Percentiles rank a stretch among this genome's conserved stretches.
Conservation (phyloP, 352 stramenopile genomes). For the Phytophthora vignae region DNA sequence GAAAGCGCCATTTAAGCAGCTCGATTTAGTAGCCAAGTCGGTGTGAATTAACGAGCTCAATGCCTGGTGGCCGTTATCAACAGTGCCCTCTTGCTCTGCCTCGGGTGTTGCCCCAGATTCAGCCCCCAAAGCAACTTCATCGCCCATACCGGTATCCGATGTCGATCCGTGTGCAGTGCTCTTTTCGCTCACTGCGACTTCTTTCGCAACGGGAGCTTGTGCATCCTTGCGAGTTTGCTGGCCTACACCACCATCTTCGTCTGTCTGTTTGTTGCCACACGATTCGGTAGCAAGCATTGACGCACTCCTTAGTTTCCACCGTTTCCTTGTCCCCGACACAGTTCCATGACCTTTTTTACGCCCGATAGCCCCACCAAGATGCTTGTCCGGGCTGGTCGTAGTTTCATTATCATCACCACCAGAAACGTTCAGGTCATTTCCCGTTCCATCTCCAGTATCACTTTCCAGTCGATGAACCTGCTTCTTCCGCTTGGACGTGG, state of each 20-base stretch:
- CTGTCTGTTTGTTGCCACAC: not conserved
- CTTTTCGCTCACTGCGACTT: not conserved
- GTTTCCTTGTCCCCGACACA: not conserved
- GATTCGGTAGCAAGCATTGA: slow-evolving; percentile 1
- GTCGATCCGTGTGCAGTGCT: not conserved
- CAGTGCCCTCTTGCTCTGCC: not conserved
- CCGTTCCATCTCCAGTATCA: slow-evolving; percentile 2
- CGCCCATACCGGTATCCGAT: not conserved
- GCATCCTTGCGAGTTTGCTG: not conserved
- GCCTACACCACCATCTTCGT: not conserved
- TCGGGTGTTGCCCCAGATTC: not conserved
- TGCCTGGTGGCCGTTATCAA: not conserved
- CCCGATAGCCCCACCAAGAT: not conserved
- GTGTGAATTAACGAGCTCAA: not conserved
- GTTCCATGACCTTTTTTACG: not conserved
- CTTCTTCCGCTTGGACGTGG: not conserved
- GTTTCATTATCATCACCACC: not conserved
- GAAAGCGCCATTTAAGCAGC: not conserved
- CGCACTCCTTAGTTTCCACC: slow-evolving; percentile 18
- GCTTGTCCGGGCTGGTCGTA: not conserved
- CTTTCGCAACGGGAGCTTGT: not conserved
- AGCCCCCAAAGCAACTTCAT: not conserved
- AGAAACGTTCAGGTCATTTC: not conserved
- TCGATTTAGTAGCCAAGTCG: not conserved
- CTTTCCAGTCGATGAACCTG: slow-evolving; percentile 5